Conservation (phyloP, 176 grass and related monocot species). For the Oropetium thomaeum region DNA sequence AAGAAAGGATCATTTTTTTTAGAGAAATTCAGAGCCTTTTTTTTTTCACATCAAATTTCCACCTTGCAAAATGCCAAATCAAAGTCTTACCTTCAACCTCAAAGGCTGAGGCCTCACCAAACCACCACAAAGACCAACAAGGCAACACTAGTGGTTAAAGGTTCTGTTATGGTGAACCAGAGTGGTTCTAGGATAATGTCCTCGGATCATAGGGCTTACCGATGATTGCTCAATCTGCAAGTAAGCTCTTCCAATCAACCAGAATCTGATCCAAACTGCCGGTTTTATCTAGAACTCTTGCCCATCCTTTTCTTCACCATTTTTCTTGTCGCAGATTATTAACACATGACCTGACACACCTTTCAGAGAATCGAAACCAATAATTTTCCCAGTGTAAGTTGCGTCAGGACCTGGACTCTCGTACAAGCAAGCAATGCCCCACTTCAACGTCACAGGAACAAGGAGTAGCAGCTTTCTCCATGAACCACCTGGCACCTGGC, state of each 20-base stretch:
- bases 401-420: constrained; percentile 23
- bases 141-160: not conserved
- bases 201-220: not conserved
- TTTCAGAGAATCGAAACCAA: not conserved
- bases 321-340: not conserved
- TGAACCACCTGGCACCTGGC: constrained; percentile 26
- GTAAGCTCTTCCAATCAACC: constrained; percentile 5
- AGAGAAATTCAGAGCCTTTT: not conserved
- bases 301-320: constrained; percentile 1
- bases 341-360: not conserved
- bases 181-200: not conserved
- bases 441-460: constrained; percentile 3
- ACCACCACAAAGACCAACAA: not conserved
- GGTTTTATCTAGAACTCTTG: constrained; percentile 7
- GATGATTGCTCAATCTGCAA: constrained; percentile 10
- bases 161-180: not conserved
- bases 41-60: not conserved
- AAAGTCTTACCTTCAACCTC: not conserved
- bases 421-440: constrained; percentile 13
- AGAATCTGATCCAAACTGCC: constrained; percentile 10
- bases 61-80: not conserved
- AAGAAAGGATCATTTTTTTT: not conserved
- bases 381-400: constrained; percentile 2
- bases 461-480: not conserved
- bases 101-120: not conserved